These are phyloP conservation scores for Talaromyces sp. DNA, from an alignment of 2,329 filamentous ascomycete genomes.

Conservation along the genomic window DNA sequence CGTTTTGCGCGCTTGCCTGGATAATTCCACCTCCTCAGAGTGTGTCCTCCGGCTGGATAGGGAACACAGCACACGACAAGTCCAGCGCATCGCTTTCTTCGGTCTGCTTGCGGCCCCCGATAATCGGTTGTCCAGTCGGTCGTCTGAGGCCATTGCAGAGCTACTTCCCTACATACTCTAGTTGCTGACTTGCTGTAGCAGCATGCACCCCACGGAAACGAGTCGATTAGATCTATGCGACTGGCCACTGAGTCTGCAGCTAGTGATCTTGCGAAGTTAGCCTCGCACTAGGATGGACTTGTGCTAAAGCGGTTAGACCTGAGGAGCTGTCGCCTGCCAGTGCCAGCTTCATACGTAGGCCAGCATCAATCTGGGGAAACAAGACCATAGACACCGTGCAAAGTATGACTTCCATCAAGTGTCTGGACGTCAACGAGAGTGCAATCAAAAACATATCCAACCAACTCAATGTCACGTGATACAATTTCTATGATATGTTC, in stretches of 20 bases:
- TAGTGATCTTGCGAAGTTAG: neutral
- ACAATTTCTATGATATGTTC: too few relatives aligned
- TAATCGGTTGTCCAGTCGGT: neutral
- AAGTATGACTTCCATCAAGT: too few relatives aligned
- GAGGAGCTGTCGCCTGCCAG: neutral
- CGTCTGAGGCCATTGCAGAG: neutral
- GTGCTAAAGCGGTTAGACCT: neutral
- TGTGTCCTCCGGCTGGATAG: neutral
- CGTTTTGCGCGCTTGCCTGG: constrained; percentile 9
- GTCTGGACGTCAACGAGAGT: neutral
- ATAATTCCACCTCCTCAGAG: neutral
- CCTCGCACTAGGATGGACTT: neutral
- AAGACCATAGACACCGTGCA: too few relatives aligned
- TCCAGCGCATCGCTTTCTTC: neutral
- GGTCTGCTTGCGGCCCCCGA: neutral
- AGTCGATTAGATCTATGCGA: constrained; percentile 1
- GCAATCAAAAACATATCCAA: neutral
- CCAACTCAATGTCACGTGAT: neutral
- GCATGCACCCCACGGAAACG: neutral
- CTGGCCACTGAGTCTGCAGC: neutral
- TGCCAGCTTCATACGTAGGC: too few relatives aligned
- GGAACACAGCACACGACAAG: constrained; percentile 6
- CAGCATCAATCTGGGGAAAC: neutral
- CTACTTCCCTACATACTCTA: neutral
- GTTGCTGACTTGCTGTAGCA: neutral